Percentiles rank a stretch among this genome's conserved stretches.
Evolutionary conservation across 129 eudicot species (phyloP).

Genomic region (Smallanthus sonchifolius): DNA sequence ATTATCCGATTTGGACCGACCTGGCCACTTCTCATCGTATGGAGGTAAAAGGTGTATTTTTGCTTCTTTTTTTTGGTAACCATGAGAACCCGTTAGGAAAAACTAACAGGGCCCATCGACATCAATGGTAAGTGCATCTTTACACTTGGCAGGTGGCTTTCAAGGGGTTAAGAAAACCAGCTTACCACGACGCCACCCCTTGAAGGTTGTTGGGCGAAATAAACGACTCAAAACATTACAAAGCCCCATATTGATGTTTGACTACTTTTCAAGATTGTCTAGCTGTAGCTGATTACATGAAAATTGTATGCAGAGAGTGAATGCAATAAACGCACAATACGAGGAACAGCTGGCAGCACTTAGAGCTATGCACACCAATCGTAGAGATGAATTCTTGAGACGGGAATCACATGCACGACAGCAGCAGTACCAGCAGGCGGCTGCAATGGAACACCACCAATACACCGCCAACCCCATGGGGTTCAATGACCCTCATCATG

Average conservation of each 20-base stretch:
- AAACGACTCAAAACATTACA: neutral
- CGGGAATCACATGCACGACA: conserved; percentile 59
- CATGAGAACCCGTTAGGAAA: neutral
- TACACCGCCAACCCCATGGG: conserved; percentile 33
- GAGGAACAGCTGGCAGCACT: conserved; percentile 64
- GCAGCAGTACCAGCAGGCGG: conserved; percentile 59
- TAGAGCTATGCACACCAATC: conserved; percentile 47
- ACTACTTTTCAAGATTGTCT: neutral
- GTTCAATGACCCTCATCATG: conserved; percentile 37
- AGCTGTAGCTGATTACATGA: neutral
- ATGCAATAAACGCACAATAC: conserved; percentile 52
- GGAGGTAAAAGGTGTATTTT: neutral
- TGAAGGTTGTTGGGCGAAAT: neutral
- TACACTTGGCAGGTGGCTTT: too few relatives aligned
- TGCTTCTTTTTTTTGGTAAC: neutral
- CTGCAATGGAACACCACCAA: conserved; percentile 33
- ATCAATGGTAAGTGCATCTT: too few relatives aligned
- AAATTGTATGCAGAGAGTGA: conserved; percentile 47
- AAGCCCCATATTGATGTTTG: neutral
- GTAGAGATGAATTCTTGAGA: conserved; percentile 52
- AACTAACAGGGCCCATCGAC: too few relatives aligned
- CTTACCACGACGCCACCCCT: too few relatives aligned
- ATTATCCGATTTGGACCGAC: neutral
- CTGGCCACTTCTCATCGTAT: neutral
- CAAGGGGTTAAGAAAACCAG: too few relatives aligned